Conservation (phyloP, 306 rosid species). For the Comarum palustre region DNA sequence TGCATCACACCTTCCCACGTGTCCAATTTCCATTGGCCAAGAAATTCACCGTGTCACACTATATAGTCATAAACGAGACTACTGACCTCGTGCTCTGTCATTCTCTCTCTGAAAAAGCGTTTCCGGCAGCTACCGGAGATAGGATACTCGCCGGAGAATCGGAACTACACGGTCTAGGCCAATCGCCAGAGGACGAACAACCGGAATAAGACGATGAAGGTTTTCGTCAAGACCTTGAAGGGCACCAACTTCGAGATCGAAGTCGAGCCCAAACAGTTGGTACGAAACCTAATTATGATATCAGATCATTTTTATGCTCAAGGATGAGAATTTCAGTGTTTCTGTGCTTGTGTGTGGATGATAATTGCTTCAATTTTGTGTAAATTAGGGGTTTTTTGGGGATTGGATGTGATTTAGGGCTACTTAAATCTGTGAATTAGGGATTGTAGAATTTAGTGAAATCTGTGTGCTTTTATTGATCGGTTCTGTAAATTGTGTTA, state of each 20-base stretch:
- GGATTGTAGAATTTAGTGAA: conserved; percentile 11
- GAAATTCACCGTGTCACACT: no score
- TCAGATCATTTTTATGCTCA: not conserved
- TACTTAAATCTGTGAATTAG: conserved; percentile 28
- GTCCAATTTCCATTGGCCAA: not conserved
- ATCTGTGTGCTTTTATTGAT: not conserved
- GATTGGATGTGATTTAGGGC: conserved; percentile 25
- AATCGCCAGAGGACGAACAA: conserved; percentile 33
- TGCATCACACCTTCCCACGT: not conserved
- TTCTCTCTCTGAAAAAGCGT: not conserved
- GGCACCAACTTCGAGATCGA: conserved; percentile 65
- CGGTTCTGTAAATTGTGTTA: not conserved
- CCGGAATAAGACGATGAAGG: conserved; percentile 50
- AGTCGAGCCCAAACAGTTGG: conserved; percentile 50
- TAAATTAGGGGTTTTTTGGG: conserved; percentile 24
- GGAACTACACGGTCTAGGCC: conserved; percentile 2
- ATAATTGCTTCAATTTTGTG: conserved; percentile 12
- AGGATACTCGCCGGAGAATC: conserved; percentile 19
- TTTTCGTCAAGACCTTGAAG: conserved; percentile 67
- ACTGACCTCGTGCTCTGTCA: conserved; percentile 12
- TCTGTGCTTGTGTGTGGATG: not conserved
- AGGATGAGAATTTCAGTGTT: not conserved
- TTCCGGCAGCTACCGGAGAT: conserved; percentile 28
- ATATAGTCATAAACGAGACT: not conserved
- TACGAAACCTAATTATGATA: not conserved